phyloP scores from a whole-genome alignment of 768 basidiomycete species.

The Mycena venus region DNA sequence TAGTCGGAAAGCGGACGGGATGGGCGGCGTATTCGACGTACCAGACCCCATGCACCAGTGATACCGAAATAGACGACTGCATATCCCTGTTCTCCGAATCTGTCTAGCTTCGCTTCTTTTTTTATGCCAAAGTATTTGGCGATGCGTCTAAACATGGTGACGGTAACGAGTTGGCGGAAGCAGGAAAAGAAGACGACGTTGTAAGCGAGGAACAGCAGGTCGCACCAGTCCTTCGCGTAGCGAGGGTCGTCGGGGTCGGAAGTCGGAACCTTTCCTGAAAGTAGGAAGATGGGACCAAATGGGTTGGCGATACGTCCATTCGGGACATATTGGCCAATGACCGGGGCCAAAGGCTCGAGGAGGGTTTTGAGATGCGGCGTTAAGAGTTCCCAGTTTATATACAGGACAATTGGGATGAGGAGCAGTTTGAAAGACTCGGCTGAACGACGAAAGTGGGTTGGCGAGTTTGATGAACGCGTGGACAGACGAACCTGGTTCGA shows the following conservation, averaged over 20 bases:
- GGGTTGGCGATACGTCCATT: constrained; percentile 71
- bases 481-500: constrained; percentile 72
- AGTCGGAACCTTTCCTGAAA: constrained; percentile 72
- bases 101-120: constrained; percentile 73
- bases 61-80: constrained; percentile 83
- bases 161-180: constrained; percentile 79
- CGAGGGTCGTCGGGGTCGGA: constrained; percentile 68
- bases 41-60: constrained; percentile 83
- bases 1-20: constrained; percentile 7
- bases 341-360: constrained; percentile 23
- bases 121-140: constrained; percentile 81
- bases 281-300: constrained; percentile 76
- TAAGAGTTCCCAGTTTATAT: constrained; percentile 73
- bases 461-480: neutral
- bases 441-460: constrained; percentile 38
- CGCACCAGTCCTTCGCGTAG: constrained; percentile 81
- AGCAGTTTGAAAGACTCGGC: constrained; percentile 79
- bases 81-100: constrained; percentile 95
- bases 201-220: constrained; percentile 85
- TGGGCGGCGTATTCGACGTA: constrained; percentile 55
- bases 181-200: constrained; percentile 92
- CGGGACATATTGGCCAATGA: constrained; percentile 57
- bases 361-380: constrained; percentile 42
- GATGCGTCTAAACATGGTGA: constrained; percentile 75
- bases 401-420: constrained; percentile 70